Base-by-base conservation (phyloP, 2,329 filamentous ascomycete species). In the Ceratocystis diversiconidia region DNA sequence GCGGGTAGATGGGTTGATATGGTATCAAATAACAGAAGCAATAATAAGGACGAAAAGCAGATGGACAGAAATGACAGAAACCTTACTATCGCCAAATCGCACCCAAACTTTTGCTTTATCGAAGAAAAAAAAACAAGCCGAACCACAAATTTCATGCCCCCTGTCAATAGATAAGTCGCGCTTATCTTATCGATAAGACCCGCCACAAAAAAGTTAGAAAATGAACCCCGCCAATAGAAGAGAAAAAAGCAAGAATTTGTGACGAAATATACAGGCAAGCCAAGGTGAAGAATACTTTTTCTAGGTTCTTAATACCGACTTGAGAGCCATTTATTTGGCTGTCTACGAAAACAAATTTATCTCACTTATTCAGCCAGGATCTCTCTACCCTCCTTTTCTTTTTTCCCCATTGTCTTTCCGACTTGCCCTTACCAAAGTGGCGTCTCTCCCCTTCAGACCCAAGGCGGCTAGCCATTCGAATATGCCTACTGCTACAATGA, bases 381-480 rank as follows among this genome's bases (percentile, higher is more conserved):
- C 25, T 5, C 46, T 55, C 17, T 17, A 43, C 46, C 15, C 25
- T 44, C 8, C 22, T 41, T 32, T 15, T 52, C 25, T 50, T n/a
- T 19, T 61, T 44, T 64, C 8, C 5, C 5, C 52, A 10, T 25
- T 8, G n/a, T 25, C 28, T 62, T 52, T 48, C 30, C 61, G n/a
- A 55, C 63, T 43, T 15, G 46, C 61, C 43, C 41, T 55, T 12
- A 15, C 32, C 79, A 85, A 78, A 68, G 77, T 87, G 84, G 84
- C 81, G 77, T 87, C 86, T 65, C 76, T 91, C 76, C 90, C 92
- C 2, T 95, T 87, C 73, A 82, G 92, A 77, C 95, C 95, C 78
- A 96, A 95, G 80, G 89, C 87, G 75, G 87, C 88, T 73, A 79
- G 84, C 75, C 79, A 80, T 75, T 81, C 80, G 76, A 88, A 82